Base-by-base conservation (phyloP, 768 basidiomycete species). In the Lentinula raphanica region DNA sequence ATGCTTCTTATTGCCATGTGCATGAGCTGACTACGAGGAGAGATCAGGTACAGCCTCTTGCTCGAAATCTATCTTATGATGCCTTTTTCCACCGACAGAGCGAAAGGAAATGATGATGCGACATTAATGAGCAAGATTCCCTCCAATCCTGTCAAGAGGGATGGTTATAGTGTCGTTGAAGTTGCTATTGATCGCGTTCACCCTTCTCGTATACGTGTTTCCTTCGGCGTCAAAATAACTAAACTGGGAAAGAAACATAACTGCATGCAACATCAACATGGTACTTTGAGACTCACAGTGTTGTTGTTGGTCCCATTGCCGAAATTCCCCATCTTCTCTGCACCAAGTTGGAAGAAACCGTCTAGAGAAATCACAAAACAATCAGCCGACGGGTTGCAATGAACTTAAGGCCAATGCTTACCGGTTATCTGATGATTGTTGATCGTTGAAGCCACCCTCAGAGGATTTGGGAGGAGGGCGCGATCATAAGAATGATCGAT, bases 291-390 rank as follows among this genome's bases (percentile, higher is more conserved):
- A 56, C 44, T 38, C 15, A 56, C 54, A n/a, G 56, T 48, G 27
- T 81, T 82, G 62, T 73, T 74, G 61, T 68, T 80, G 3, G 76
- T 79, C 38, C 81, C 79, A 40, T 79, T 79, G 3, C 75, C 79
- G n/a, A 58, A 56, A 54, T 71, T 74, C 9, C 71, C 71, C 0
- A 59, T 58, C 15, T 66, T 58, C 0, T 27, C 46, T 23, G 56
- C 23, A 19, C 68, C 58, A 0, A 69, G 54, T 1, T 63, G 64
- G 63, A 77, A 73, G 63, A 72, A 74, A n/a, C 77, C 81, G 45
- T 67, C 80, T 79, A 49, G 2, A 36, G 1, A 8, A 35, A 1
- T 29, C 28, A 46, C 13, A 15, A 19, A 48, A 29, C 29, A 31
- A 31, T 3, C 49, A 50, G 36, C 2, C 3, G 1, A 17, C 17